Conservation (phyloP, 2,329 filamentous ascomycete genomes). For the Ilyonectria destructans region DNA sequence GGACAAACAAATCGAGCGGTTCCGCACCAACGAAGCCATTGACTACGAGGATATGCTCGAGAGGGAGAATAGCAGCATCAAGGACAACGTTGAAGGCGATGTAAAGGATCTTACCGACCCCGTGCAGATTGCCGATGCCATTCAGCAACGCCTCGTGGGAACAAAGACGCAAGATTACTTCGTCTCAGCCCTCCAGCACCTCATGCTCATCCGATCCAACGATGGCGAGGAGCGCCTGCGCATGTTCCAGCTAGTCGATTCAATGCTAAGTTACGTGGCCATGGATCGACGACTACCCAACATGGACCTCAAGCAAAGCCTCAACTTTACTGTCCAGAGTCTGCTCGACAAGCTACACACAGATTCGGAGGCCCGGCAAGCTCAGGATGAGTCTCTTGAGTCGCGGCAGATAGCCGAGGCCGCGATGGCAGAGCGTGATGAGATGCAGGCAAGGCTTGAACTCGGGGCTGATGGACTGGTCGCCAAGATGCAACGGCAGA, state of each 20-base stretch:
- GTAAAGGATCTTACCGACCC: conserved; percentile 95
- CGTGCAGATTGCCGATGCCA: conserved; percentile 93
- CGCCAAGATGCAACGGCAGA: conserved; percentile 90
- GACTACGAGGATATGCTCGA: conserved; percentile 99
- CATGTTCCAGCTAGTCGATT: conserved; percentile 98
- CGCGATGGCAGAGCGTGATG: conserved; percentile 95
- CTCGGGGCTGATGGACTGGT: conserved; percentile 95
- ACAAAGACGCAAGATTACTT: conserved; percentile 96
- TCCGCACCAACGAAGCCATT: conserved; percentile 94
- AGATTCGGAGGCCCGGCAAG: conserved; percentile 93
- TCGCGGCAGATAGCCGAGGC: conserved; percentile 94
- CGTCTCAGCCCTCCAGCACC: conserved; percentile 93
- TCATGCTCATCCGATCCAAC: conserved; percentile 92
- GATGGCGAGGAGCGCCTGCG: conserved; percentile 92
- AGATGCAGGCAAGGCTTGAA: conserved; percentile 90
- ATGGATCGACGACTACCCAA: conserved; percentile 97
- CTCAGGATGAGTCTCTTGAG: conserved; percentile 92
- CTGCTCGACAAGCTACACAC: conserved; percentile 96
- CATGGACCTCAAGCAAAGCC: conserved; percentile 97
- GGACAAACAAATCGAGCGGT: conserved; percentile 97
- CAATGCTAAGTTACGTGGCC: conserved; percentile 99
- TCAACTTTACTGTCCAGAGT: conserved; percentile 97
- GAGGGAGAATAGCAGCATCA: conserved; percentile 89
- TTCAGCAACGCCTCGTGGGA: conserved; percentile 86
- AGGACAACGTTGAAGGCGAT: conserved; percentile 89